These are phyloP conservation scores for Venturia oleaginea DNA, from an alignment of 2,329 filamentous ascomycete genomes.

Conservation along the genomic window DNA sequence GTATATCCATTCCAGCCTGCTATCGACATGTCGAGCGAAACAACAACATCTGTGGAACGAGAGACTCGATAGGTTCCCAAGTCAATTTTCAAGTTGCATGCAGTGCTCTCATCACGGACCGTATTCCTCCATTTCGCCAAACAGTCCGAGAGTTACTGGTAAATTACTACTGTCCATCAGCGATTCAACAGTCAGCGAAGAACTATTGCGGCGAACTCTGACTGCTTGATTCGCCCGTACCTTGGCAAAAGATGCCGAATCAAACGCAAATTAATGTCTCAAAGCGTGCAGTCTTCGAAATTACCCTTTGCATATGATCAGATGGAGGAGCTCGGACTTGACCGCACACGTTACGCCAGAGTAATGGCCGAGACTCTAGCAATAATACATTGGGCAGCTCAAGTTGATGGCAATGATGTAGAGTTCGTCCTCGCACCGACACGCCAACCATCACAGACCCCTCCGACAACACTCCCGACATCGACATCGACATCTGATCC, in stretches of 20 bases:
- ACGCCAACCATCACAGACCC: not conserved
- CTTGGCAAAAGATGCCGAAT: conserved; percentile 30
- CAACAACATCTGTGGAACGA: conserved; percentile 15
- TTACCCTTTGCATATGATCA: conserved; percentile 41
- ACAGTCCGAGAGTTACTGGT: conserved; percentile 24
- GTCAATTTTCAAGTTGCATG: conserved; percentile 22
- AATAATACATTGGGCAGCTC: conserved; percentile 40
- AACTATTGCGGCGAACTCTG: conserved; percentile 20
- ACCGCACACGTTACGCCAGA: conserved; percentile 28
- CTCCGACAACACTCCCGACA: not conserved
- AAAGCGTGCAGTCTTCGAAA: conserved; percentile 38
- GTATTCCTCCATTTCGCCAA: conserved; percentile 26
- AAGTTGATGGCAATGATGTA: conserved; percentile 44
- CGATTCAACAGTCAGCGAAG: not conserved
- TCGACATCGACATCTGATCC: not conserved
- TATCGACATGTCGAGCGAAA: not conserved
- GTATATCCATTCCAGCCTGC: not conserved
- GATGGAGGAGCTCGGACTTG: conserved; percentile 35
- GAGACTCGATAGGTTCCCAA: conserved; percentile 20
- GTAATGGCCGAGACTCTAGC: conserved; percentile 44
- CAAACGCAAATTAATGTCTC: conserved; percentile 18
- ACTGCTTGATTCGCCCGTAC: conserved; percentile 43
- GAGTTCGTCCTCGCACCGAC: conserved; percentile 42
- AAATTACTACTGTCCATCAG: conserved; percentile 25
- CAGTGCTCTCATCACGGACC: conserved; percentile 27